phyloP scores from a whole-genome alignment of 345 rosid genomes.

The Murraya koenigii region DNA sequence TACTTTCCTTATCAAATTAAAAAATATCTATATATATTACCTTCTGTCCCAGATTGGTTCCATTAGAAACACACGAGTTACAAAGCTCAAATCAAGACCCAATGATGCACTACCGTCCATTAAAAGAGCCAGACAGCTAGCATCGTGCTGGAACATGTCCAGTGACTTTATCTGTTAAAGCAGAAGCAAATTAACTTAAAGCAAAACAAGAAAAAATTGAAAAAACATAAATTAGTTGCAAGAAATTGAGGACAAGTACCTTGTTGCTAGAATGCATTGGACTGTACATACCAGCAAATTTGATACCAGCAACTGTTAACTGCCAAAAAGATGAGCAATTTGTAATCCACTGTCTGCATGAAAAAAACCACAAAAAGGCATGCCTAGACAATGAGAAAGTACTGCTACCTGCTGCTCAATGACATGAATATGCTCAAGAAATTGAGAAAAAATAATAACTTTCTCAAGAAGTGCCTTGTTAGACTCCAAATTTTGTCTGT shows the following conservation, averaged over 20 bases:
- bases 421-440: constrained; percentile 90
- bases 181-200: constrained; percentile 17
- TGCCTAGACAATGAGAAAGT: constrained; percentile 1
- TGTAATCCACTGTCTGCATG: background rate
- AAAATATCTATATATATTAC: constrained; percentile 26
- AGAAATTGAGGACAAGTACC: constrained; percentile 37
- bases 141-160: constrained; percentile 63
- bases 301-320: constrained; percentile 78
- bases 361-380: background rate
- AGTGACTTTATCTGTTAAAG: constrained; percentile 66
- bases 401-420: constrained; percentile 80
- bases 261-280: constrained; percentile 80
- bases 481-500: constrained; percentile 29
- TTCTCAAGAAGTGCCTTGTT: constrained; percentile 45
- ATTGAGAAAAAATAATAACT: constrained; percentile 90
- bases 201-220: constrained; percentile 10
- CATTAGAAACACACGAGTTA: constrained; percentile 79
- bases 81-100: constrained; percentile 98
- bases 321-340: constrained; percentile 23
- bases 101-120: constrained; percentile 98
- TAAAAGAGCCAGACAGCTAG: constrained; percentile 72
- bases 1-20: background rate
- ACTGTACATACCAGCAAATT: constrained; percentile 73
- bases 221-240: background rate
- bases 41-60: constrained; percentile 99